These are phyloP conservation scores for Plasmodium knowlesi DNA, from an alignment of 169 alveolate genomes.

Conservation along the genomic window DNA sequence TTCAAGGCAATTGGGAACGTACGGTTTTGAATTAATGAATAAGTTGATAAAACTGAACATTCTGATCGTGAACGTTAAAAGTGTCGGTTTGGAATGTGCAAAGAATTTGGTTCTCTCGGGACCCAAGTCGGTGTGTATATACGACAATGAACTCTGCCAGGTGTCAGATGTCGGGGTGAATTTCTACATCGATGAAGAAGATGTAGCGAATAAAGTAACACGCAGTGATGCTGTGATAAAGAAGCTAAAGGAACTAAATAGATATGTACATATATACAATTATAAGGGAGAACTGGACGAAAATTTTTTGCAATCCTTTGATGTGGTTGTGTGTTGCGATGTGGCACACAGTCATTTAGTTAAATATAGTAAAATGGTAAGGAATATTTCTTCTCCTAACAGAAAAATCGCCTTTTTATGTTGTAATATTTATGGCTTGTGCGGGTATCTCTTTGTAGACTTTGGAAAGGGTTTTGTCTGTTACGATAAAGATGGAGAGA, in stretches of 20 bases:
- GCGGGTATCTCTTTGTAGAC: slow-evolving; percentile 97
- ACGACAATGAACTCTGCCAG: slow-evolving; percentile 90
- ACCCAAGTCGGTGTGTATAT: slow-evolving; percentile 92
- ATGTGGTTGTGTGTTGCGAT: slow-evolving; percentile 88
- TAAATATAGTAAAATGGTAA: slow-evolving; percentile 78
- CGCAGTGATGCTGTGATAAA: slow-evolving; percentile 94
- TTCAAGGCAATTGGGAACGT: slow-evolving; percentile 98
- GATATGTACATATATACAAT: slow-evolving; percentile 76
- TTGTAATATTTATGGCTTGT: slow-evolving; percentile 91
- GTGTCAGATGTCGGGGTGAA: slow-evolving; percentile 94
- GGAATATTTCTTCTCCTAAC: slow-evolving; percentile 76
- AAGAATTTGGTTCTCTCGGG: slow-evolving; percentile 97
- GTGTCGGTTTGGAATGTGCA: slow-evolving; percentile 93
- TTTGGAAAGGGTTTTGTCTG: slow-evolving; percentile 93
- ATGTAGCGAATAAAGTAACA: slow-evolving; percentile 92
- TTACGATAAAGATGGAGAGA: slow-evolving; percentile 91
- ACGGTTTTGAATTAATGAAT: slow-evolving; percentile 99
- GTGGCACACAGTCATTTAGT: slow-evolving; percentile 72
- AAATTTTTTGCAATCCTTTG: slow-evolving; percentile 82
- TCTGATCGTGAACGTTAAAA: slow-evolving; percentile 95
- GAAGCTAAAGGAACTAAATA: slow-evolving; percentile 78
- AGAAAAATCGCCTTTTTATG: slow-evolving; percentile 88
- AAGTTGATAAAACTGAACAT: slow-evolving; percentile 92
- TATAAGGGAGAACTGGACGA: slow-evolving; percentile 27
- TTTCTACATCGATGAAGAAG: slow-evolving; percentile 92